phyloP scores from a whole-genome alignment of 495 filamentous ascomycete species.

The Cercophora newfieldiana region DNA sequence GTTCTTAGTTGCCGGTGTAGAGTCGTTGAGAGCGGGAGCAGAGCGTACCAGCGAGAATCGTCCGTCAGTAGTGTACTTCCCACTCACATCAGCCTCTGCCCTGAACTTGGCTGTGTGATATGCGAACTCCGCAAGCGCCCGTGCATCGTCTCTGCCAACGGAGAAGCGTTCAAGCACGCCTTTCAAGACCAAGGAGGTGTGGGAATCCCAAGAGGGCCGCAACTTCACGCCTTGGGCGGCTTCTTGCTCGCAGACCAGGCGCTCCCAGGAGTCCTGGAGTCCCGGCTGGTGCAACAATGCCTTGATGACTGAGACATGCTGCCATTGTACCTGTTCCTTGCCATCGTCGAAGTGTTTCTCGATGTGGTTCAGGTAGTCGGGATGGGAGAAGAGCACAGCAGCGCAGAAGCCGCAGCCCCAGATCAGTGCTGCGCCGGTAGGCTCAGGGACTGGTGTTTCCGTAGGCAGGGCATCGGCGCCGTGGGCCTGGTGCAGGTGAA shows the following conservation, averaged over 20 bases:
- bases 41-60: neutral
- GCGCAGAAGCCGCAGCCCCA: constrained; percentile 36
- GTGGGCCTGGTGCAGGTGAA: constrained; percentile 20
- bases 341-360: constrained; percentile 29
- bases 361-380: constrained; percentile 28
- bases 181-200: neutral
- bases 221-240: constrained; percentile 13
- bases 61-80: neutral
- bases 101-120: neutral
- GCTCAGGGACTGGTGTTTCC: neutral
- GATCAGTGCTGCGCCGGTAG: constrained; percentile 6
- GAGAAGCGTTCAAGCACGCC: neutral
- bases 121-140: neutral
- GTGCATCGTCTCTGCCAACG: neutral
- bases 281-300: constrained; percentile 26
- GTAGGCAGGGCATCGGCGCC: neutral
- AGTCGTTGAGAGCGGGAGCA: neutral
- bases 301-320: constrained; percentile 28
- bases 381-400: constrained; percentile 9
- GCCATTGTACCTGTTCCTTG: constrained; percentile 22
- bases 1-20: neutral
- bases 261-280: constrained; percentile 21
- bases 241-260: constrained; percentile 22
- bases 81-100: neutral
- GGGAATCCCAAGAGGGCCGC: constrained; percentile 23